A percentile compares a stretch with the other conserved stretches of the same genome.
Evolutionary conservation across 169 alveolate species (phyloP).

Genomic region (Plasmodium vinckei): DNA sequence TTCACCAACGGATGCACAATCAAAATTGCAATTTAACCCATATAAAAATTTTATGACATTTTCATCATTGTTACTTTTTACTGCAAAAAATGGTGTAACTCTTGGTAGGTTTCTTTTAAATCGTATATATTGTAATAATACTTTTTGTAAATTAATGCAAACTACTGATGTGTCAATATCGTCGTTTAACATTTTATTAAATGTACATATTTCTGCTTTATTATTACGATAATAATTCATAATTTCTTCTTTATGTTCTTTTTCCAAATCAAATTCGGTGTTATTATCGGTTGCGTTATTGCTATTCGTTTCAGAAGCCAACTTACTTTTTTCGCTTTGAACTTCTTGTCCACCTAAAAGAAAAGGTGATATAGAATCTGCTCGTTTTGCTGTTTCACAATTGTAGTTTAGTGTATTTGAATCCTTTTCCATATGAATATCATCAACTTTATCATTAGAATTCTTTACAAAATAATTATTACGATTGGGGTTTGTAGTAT

Average conservation of each 20-base stretch:
- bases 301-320: not conserved
- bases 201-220: conserved; percentile 21
- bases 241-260: conserved; percentile 32
- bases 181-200: conserved; percentile 31
- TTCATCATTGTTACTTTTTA: conserved; percentile 66
- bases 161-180: conserved; percentile 64
- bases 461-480: not conserved
- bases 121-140: conserved; percentile 52
- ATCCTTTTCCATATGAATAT: not conserved
- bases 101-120: conserved; percentile 62
- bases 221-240: conserved; percentile 16
- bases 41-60: conserved; percentile 45
- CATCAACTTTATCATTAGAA: not conserved
- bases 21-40: conserved; percentile 70
- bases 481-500: not conserved
- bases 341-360: not conserved
- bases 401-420: too few relatives aligned
- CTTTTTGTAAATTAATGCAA: conserved; percentile 49
- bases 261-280: conserved; percentile 5
- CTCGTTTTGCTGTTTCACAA: not conserved
- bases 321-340: not conserved
- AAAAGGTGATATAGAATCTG: not conserved
- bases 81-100: conserved; percentile 68
- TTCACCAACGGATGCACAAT: conserved; percentile 73
- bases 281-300: not conserved